Percentiles rank a stretch among this genome's conserved stretches.
Evolutionary conservation across 345 rosid genomes (phyloP).

Genomic region (Dimocarpus longan): DNA sequence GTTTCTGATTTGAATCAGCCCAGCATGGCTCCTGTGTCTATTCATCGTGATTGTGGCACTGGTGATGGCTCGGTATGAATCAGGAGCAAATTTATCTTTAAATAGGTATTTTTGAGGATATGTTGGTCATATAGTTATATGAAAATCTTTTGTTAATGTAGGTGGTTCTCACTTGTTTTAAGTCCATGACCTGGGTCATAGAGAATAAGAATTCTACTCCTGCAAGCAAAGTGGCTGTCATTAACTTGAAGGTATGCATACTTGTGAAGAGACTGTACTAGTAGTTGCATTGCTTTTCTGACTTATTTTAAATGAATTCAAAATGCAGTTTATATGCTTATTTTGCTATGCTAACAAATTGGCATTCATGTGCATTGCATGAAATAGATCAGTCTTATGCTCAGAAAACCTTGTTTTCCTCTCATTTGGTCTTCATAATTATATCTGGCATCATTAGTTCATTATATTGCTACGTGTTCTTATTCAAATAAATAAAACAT

Average conservation of each 20-base stretch:
- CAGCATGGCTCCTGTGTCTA: conserved; percentile 49
- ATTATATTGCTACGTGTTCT: not conserved
- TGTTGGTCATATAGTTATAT: not conserved
- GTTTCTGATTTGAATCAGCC: conserved; percentile 62
- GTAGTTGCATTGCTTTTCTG: not conserved
- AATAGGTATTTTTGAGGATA: not conserved
- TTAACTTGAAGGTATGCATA: conserved; percentile 56
- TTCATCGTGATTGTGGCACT: conserved; percentile 42
- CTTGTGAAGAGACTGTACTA: not conserved
- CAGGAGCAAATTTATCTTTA: not conserved
- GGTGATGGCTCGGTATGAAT: conserved; percentile 47
- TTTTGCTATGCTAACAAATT: not conserved
- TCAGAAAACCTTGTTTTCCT: not conserved
- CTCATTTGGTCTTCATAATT: not conserved
- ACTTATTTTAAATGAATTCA: conserved; percentile 15
- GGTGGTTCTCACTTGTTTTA: conserved; percentile 68
- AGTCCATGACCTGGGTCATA: conserved; percentile 71
- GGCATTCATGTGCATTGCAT: not conserved
- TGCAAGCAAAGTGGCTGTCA: conserved; percentile 53
- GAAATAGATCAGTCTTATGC: conserved; percentile 6
- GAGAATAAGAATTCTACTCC: conserved; percentile 49
- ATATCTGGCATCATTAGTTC: not conserved
- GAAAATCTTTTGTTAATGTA: conserved; percentile 24
- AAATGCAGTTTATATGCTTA: conserved; percentile 1
- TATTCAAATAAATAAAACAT: conserved; percentile 10